Evolutionary conservation across 257 asterid genomes (phyloP).

Genomic region (Solanum sparsipilum): DNA sequence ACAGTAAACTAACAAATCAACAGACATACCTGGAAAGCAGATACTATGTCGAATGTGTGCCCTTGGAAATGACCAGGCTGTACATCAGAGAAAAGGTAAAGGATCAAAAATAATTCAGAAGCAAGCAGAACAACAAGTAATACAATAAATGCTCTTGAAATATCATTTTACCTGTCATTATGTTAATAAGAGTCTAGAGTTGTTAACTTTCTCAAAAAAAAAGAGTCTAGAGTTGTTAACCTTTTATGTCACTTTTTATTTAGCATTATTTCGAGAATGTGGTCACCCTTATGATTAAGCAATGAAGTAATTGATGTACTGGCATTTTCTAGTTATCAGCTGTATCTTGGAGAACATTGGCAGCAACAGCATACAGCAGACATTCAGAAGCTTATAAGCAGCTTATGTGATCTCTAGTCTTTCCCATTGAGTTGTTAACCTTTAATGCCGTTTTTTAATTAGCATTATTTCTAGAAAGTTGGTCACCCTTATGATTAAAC

Average conservation of each 20-base stretch:
- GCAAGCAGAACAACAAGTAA: not conserved
- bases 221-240: not conserved
- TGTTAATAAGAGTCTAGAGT: not conserved
- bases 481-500: not conserved
- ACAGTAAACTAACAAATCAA: not conserved
- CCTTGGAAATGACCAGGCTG: conserved; percentile 99
- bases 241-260: not conserved
- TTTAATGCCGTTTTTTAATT: not conserved
- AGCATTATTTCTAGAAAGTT: not conserved
- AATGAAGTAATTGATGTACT: not conserved
- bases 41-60: conserved; percentile 70
- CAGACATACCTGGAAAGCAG: conserved; percentile 82
- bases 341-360: not conserved
- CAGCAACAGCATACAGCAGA: not conserved
- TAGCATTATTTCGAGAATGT: not conserved
- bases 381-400: not conserved
- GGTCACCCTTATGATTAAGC: not conserved
- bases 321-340: not conserved
- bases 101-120: not conserved
- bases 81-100: conserved; percentile 14
- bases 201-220: not conserved
- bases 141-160: not conserved
- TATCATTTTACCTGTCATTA: not conserved
- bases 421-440: not conserved
- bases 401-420: not conserved